These are phyloP conservation scores for Microcyclosporella mali DNA, from an alignment of 2,329 filamentous ascomycete genomes.

Conservation along the genomic window DNA sequence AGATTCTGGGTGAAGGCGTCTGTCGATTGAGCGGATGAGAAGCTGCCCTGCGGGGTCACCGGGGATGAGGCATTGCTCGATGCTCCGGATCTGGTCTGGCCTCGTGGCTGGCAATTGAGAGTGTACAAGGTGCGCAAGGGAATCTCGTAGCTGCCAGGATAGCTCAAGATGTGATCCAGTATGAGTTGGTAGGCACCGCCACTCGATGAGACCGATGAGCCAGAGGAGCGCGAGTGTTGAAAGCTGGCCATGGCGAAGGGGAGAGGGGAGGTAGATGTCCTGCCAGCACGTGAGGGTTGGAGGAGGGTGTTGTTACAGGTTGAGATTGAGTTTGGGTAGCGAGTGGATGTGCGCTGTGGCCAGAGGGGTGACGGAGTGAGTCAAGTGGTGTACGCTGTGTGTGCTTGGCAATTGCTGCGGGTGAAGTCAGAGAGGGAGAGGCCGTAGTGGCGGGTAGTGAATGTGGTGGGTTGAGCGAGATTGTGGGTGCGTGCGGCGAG, in stretches of 20 bases:
- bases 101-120: slow-evolving; percentile 54
- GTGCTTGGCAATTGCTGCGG: too few relatives aligned
- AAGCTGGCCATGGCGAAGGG: slow-evolving; percentile 6
- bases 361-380: neutral
- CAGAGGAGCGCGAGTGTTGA: slow-evolving; percentile 22
- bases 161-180: slow-evolving; percentile 54
- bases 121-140: slow-evolving; percentile 63
- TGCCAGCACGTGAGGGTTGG: slow-evolving; percentile 1
- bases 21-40: slow-evolving; percentile 26
- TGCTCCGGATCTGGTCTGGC: slow-evolving; percentile 30
- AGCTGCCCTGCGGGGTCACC: slow-evolving; percentile 30
- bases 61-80: slow-evolving; percentile 32
- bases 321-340: neutral
- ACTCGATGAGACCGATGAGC: slow-evolving; percentile 33
- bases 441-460: neutral
- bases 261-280: neutral
- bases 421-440: too few relatives aligned
- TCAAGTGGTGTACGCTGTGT: too few relatives aligned
- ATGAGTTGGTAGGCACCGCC: slow-evolving; percentile 42
- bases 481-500: too few relatives aligned
- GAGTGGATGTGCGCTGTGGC: too few relatives aligned
- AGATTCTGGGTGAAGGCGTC: slow-evolving; percentile 47
- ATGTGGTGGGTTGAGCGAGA: too few relatives aligned
- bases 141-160: slow-evolving; percentile 59
- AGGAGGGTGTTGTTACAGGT: neutral